Evolutionary conservation across 768 basidiomycete genomes (phyloP), one percentile per base, ranked within the genome.

Genomic region (Boletus insuetus): DNA sequence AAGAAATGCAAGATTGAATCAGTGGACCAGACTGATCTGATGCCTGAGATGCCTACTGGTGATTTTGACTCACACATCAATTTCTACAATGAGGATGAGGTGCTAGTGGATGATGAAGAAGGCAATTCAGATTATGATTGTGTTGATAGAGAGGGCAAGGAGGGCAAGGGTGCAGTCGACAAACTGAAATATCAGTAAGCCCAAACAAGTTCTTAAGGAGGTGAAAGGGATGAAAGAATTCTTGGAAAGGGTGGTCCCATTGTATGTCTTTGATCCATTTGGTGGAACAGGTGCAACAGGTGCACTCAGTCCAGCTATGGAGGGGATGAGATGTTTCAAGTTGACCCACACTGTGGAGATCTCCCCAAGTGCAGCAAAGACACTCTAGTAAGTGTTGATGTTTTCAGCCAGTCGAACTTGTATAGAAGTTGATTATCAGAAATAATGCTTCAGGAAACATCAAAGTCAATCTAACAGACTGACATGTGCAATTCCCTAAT

Each of bases 271-370:
- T 12, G 76, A 78, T 61, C 74, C 76, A 1, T 81, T 80, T 49
- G 73, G 66, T 4, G 80, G 80, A 3, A 65, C 67, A 0, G 87
- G 88, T 6, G 22, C 22, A 24, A 24, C 22, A 24, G 22, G 22
- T 24, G 83, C 86, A 4, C 87, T 91, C 64, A 80, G 79, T 48
- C 66, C 78, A 19, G 87, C 81, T 0, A 69, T 90, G 70, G 77
- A 79, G 16, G 73, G 80, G 38, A 74, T n/a, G n/a, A n/a, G n/a
- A n/a, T n/a, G 80, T 49, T 58, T 88, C 48, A 77, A 81, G 55
- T 63, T 88, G 5, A 84, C 82, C 0, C 82, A 88, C 71, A 80
- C 84, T 0, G 70, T 91, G 42, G 91, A 93, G 59, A 84, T 89
- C 20, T 75, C 81, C 19, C 88, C 89, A 0, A 87, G 86, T 64